Base-by-base conservation (phyloP, 192 early-diverging fungal species). In the Coemansia sp. region DNA sequence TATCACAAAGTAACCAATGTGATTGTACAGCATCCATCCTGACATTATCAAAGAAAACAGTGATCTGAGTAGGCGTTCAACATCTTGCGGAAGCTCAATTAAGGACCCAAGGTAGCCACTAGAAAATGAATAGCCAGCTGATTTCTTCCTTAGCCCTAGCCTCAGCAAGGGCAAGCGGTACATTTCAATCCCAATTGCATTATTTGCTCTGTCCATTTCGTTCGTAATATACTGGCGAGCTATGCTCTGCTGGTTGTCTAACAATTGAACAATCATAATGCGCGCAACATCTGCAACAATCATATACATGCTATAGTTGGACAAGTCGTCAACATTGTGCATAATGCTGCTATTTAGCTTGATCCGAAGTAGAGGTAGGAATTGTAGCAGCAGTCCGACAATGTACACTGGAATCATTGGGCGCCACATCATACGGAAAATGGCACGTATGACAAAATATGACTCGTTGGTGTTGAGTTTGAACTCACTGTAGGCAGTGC, bases 361-460 rank as follows among this genome's bases (percentile, higher is more conserved):
- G 10, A 64, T 47, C 12, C 34, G 16, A 16, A 44, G 31, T 8
- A 77, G 46, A 15, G 29, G 31, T 2, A 65, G 31, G 3, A 57
- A 43, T 29, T 71, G 53, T 1, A 69, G 20, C 22, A 77, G n/a
- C 24, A 65, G n/a, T 11, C 67, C 68, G 3, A 64, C 46, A 5
- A 74, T 40, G 39, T 71, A 77, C 20, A 74, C 16, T 2, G 75
- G 80, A 38, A 74, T 31, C 46, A 82, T 60, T 16, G 71, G 65
- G 6, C 72, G 71, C 80, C 80, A 82, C 12, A 68, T 67, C 69
- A 68, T 58, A 3, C 72, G 65, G 20, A 73, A 36, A 33, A 82
- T 69, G 13, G 80, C 80, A 3, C 72, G 75, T 9, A 77, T 5
- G n/a, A 77, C 41, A 66, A 82, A 82, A 12, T 77, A 43, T 10